Evolutionary conservation across 2,329 filamentous ascomycete genomes (phyloP), one percentile per base, ranked within the genome.

Genomic region (Gliomastix tumulicola): DNA sequence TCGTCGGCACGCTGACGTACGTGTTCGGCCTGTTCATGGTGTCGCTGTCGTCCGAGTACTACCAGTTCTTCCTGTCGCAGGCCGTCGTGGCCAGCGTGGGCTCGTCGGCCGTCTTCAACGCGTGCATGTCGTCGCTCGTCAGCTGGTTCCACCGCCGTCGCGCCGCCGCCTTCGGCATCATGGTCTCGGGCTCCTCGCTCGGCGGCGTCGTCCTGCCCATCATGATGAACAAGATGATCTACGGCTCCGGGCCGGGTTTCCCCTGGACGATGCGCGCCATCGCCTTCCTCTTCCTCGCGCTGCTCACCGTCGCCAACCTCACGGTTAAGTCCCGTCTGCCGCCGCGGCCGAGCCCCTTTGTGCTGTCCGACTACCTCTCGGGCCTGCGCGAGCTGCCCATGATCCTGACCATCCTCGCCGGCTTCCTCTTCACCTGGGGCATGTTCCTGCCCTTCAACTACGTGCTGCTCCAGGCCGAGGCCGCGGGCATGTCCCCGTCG

Each of bases 1-100:
- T 70, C 15, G 46, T 57, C 35, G 78, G 78, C 21, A 69, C 68
- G 5, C 46, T 79, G 40, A 52, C 72, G 39, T 75, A 80, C 53
- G 65, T 83, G 42, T 73, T 83, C 32, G 73, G 76, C 18, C 55
- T 83, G 15, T 81, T 83, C 75, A 80, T 83, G 76, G 65, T 71
- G 1, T 75, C 69, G 13, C 57, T 83, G 9, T 58, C 60, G 5
- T 54, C 45, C 3, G 34, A 60, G 33, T 68, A 68, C 53, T 68
- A 66, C 44, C 63, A 68, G 31, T 54, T 68, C 49, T 58, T 68
- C 41, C 59, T 69, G 11, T 45, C 64, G 1, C 66, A 68, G 40
- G 53, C 56, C 39, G 47, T 69, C 31, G 58, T 66, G 38, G 51
- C 58, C 9, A 47, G 60, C 7, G 42, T 66, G n/a, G 66, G 66